Evolutionary conservation across 2,329 filamentous ascomycete genomes (phyloP).

Genomic region (Beauveria australis): DNA sequence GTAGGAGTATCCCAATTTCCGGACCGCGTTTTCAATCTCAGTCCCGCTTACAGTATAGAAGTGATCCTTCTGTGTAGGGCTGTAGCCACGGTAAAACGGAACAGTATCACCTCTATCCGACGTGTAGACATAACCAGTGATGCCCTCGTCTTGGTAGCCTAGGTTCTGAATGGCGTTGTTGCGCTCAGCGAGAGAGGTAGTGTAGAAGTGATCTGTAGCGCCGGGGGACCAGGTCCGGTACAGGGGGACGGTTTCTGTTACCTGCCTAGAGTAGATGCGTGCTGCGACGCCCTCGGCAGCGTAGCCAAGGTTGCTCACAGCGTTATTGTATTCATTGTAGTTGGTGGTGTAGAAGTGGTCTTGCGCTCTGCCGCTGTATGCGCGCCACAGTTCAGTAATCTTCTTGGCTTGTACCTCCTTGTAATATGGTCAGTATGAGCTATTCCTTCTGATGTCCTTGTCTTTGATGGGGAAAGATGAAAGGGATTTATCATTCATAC

Average conservation of each 20-base stretch:
- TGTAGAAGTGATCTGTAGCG: conserved; percentile 10
- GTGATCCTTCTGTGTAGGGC: background rate
- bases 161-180: conserved; percentile 4
- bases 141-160: conserved; percentile 8
- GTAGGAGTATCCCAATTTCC: background rate
- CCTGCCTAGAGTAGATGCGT: background rate
- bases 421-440: background rate
- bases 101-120: background rate
- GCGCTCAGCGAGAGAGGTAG: conserved; percentile 9
- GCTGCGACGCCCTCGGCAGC: conserved; percentile 1
- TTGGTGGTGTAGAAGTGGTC: conserved; percentile 12
- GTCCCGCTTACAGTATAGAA: conserved; percentile 3
- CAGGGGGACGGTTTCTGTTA: background rate
- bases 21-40: conserved; percentile 8
- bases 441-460: background rate
- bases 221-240: conserved; percentile 2
- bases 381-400: conserved; percentile 6
- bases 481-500: background rate
- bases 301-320: conserved; percentile 6
- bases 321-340: conserved; percentile 10
- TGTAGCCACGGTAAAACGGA: conserved; percentile 6
- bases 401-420: background rate
- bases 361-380: background rate
- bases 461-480: no score
- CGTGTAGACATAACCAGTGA: background rate